These are phyloP conservation scores for Ophiosphaerella herpotricha DNA, from an alignment of 2,329 filamentous ascomycete genomes.

Conservation along the genomic window DNA sequence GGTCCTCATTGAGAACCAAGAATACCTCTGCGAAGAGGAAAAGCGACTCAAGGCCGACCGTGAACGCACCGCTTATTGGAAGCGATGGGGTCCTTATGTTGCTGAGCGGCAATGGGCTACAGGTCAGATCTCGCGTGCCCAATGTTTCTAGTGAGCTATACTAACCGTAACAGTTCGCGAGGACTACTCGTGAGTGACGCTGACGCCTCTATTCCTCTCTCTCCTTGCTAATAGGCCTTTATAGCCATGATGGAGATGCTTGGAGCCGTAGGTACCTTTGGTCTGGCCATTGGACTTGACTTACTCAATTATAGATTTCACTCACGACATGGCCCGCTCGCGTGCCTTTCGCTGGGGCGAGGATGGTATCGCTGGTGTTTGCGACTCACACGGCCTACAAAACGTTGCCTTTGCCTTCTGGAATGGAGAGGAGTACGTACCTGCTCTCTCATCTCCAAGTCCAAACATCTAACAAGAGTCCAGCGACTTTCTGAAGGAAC, in stretches of 20 bases:
- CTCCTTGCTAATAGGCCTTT: slow-evolving; percentile 31
- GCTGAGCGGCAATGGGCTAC: slow-evolving; percentile 96
- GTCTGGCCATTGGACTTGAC: slow-evolving; percentile 11
- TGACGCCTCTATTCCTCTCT: slow-evolving; percentile 9
- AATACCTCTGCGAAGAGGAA: slow-evolving; percentile 89
- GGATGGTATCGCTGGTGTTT: slow-evolving; percentile 94
- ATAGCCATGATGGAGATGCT: slow-evolving; percentile 80
- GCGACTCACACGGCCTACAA: slow-evolving; percentile 86
- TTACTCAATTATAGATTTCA: slow-evolving; percentile 70
- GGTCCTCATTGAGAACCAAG: slow-evolving; percentile 87
- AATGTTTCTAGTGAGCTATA: slow-evolving; percentile 3
- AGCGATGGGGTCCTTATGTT: slow-evolving; percentile 95
- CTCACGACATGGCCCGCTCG: slow-evolving; percentile 87
- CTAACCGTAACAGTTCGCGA: slow-evolving; percentile 70
- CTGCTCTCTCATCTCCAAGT: background rate
- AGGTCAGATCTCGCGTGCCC: slow-evolving; percentile 57
- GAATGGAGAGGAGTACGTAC: slow-evolving; percentile 88
- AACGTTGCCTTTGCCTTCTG: slow-evolving; percentile 97
- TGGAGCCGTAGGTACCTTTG: slow-evolving; percentile 78
- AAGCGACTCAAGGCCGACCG: slow-evolving; percentile 85
- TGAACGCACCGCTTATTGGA: slow-evolving; percentile 89
- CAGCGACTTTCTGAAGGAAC: slow-evolving; percentile 91
- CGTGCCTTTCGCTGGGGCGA: slow-evolving; percentile 94
- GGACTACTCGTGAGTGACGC: slow-evolving; percentile 74
- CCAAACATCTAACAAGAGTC: slow-evolving; percentile 47